Base-by-base conservation (phyloP, 1,139 yeast genomes). In the Pichia sp. region DNA sequence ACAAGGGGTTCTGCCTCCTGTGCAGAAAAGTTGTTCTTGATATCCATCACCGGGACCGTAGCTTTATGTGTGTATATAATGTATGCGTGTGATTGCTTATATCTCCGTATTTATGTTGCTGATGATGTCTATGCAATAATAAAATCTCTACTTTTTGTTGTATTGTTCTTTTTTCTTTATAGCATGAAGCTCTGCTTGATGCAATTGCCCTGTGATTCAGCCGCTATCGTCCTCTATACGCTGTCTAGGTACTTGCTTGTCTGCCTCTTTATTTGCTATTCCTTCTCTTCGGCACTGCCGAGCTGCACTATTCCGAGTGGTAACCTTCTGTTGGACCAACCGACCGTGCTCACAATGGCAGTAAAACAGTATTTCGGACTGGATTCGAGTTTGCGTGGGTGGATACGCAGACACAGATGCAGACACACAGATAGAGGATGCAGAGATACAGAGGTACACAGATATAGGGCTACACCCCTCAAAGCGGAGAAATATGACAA, bases 1-100 rank as follows among this genome's bases (percentile, higher is more conserved):
- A 68, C 70, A 1, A 64, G 53, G 8, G 68, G 67, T 36, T 57
- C 54, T 31, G 40, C 53, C 8, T 55, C 49, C 11, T 52, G 34
- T 29, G 50, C 34, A 45, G 49, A 51, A 29, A 50, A 43, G 8
- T 45, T 34, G 31, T 49, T 32, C 16, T 32, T 49, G 23, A 19
- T 10, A 36, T 47, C 30, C 45, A 42, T 42, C 23, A 5, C 30
- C 23, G 23, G 23, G 23, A 34, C 13, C n/a, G n/a, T 34, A 34
- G 11, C 40, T 11, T 11, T 34, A 19, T 19, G 23, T 19, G 4
- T 34, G 40, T 34, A 34, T 34, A n/a, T 34, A 19, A 19, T 19
- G 23, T 19, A 19, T 19, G 23, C 23, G 23, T 19, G 23, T 19
- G 23, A 19, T 19, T 19, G 23, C 23, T 19, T 19, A 19, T 19